These are phyloP conservation scores for Pelargonium nanum DNA, from an alignment of 345 rosid genomes.

Conservation along the genomic window DNA sequence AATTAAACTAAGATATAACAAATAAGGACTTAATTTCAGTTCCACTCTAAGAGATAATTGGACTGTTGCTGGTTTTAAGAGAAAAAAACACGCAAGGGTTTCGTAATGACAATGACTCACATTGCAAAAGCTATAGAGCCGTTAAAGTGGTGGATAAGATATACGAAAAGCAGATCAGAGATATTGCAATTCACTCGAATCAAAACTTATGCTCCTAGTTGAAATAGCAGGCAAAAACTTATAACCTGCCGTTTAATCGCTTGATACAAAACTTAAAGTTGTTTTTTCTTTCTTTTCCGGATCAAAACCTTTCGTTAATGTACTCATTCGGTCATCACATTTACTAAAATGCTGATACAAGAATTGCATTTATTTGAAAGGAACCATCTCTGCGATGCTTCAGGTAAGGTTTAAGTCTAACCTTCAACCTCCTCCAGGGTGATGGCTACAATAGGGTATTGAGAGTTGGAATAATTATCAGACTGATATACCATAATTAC, in stretches of 20 bases:
- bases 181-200: too few species aligned
- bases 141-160: too few species aligned
- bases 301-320: background rate
- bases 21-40: too few species aligned
- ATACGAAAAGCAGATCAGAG: too few species aligned
- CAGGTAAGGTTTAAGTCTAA: constrained; percentile 1
- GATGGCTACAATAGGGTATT: background rate
- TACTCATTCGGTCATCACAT: too few species aligned
- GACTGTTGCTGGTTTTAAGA: too few species aligned
- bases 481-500: constrained; percentile 77
- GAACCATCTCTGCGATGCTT: background rate
- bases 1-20: too few species aligned
- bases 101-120: too few species aligned
- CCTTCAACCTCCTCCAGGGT: background rate
- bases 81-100: too few species aligned
- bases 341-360: background rate
- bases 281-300: background rate
- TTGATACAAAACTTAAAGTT: background rate
- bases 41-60: too few species aligned
- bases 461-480: constrained; percentile 18
- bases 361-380: background rate
- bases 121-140: too few species aligned
- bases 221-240: background rate
- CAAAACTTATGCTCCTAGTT: background rate
- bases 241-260: background rate